Evolutionary conservation across 441 rosid species (phyloP), one percentile per base, ranked within the genome.

Genomic region (Croton laevigatus): DNA sequence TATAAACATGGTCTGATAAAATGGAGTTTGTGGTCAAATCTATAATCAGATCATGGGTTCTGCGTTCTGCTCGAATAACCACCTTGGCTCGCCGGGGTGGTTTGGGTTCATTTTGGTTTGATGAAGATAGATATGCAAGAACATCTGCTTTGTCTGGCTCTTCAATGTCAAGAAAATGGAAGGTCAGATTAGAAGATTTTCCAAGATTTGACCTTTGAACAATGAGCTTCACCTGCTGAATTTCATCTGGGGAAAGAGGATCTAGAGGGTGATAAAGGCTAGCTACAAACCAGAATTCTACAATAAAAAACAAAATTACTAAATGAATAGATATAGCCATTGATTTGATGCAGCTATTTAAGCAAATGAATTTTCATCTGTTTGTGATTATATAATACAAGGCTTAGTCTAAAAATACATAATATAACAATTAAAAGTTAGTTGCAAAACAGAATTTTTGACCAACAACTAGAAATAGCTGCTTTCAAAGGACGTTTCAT

Each of bases 81-180:
- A 85, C 89, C 71, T 77, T 76, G 40, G 96, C 87, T 59, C 72
- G 82, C 66, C 96, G 91, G 22, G 68, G 79, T 62, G 76, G 83
- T 44, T 51, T 60, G 4, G 66, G 60, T 38, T 59, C 66, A 60
- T 51, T 61, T 34, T 38, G 79, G 5, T 74, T 52, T 8, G 78
- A 23, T 55, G 84, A 44, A 5, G 81, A 59, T 59, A 86, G 74
- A 90, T 89, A 90, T 9, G 55, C 64, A 78, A 88, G 85, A 65
- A 90, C 89, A 20, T 79, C 82, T 12, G 10, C 67, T 73, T 90
- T 92, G 13, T 85, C 83, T 8, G 94, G 97, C 70, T 90, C 97
- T 14, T 88, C 93, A 23, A 92, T 84, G 73, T 86, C 94, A 20
- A 88, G 83, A 76, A 78, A 81, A 70, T 92, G 96, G 62, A 84